phyloP scores from a whole-genome alignment of 441 rosid genomes.

The Populus tomentosa region DNA sequence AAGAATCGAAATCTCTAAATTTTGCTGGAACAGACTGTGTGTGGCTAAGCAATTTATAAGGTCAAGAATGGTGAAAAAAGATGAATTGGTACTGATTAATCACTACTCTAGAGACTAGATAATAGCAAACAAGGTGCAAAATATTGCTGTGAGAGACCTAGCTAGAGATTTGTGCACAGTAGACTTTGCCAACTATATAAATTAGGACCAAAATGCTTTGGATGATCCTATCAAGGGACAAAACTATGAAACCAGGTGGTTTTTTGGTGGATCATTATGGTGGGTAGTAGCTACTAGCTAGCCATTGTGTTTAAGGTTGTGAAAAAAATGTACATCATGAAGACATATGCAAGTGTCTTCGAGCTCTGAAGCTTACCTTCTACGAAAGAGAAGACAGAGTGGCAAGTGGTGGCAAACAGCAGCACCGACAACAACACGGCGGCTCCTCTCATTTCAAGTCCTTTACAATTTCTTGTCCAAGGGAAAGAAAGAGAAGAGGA shows the following conservation, averaged over 20 bases:
- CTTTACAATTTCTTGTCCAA: not conserved
- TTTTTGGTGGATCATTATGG: too few species aligned
- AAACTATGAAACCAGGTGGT: too few species aligned
- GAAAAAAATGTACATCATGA: too few species aligned
- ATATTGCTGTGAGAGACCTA: not conserved
- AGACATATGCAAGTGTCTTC: too few species aligned
- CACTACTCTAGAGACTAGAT: not conserved
- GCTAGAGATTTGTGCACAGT: not conserved
- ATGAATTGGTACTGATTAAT: not conserved
- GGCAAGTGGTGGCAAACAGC: constrained; percentile 34
- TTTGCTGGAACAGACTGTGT: not conserved
- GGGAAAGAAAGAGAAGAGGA: not conserved
- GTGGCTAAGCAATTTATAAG: not conserved
- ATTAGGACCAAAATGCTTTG: not conserved
- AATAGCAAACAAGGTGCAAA: not conserved
- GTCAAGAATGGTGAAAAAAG: not conserved
- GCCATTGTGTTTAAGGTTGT: not conserved
- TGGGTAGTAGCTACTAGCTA: too few species aligned
- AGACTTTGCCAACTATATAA: not conserved
- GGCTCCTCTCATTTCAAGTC: constrained; percentile 22
- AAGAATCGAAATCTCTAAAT: not conserved
- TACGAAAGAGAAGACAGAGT: constrained; percentile 36
- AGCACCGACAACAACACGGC: constrained; percentile 28
- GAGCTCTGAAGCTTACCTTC: constrained; percentile 37
- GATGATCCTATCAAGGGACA: not conserved